Evolutionary conservation across 495 filamentous ascomycete genomes (phyloP), one percentile per base, ranked within the genome.

Genomic region (Peziza echinospora): DNA sequence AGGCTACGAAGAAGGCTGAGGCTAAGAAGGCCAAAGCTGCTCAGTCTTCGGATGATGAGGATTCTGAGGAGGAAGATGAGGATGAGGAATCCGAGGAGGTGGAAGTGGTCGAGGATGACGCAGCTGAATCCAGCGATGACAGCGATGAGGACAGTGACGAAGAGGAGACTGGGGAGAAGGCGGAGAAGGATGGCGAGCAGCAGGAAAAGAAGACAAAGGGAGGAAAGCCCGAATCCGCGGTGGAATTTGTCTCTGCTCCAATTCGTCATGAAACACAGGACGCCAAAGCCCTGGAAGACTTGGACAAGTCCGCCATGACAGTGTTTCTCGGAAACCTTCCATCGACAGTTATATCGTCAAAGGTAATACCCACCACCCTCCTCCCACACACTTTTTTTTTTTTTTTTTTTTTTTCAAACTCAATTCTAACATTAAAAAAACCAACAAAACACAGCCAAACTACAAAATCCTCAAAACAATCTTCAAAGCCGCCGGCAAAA

Each of bases 271-370:
- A 81, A 56, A 68, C 67, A 11, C 45, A 70, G 16, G 45, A 62
- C 19, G 60, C 62, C 4, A 48, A 59, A 13, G 57, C 60, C 43
- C 64, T 68, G 17, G 54, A 63, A 2, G 84, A 91, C 49, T 47
- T 91, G 0, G 80, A 89, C 30, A 93, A 92, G 62, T 82, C 89
- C 13, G 73, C 73, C 47, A 78, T 89, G 19, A 96, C 91, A 3
- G 74, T 99, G 39, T 99, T 94, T 62, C 66, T 99, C 23, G 82
- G 80, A 51, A 99, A 99, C 54, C 80, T 96, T 23, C 85, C 84
- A 5, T 78, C 69, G 11, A 60, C 73, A 41, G 83, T 83, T 9
- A 80, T 96, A 51, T 82, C 74, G 26, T 87, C 82, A 4, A 84
- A 85, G 54, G 60, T 64, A 77, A n/a, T n/a, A n/a, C n/a, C n/a